Base-by-base conservation (phyloP, 139 green algal species). In the Picochlorum sp. region DNA sequence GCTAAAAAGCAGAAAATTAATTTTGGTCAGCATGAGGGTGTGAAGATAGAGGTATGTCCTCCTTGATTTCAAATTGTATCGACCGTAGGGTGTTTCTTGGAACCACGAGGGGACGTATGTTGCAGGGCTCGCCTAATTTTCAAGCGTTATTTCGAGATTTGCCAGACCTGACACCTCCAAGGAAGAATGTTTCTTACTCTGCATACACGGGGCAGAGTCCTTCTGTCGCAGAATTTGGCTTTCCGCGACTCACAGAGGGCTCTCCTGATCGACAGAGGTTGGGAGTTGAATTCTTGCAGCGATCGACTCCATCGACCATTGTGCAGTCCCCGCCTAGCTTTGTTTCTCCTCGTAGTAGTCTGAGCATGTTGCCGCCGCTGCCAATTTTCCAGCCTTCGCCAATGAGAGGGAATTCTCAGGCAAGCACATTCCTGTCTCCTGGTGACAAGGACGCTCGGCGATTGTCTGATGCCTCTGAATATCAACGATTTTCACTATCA, bases 331-430 rank as follows among this genome's bases (percentile, higher is more conserved):
- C 34, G 34, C 34, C 34, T 41, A 41, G 34, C 34, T 41, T 41
- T 41, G 6, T 41, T 13, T 41, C 34, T 41, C 34, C 34, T 13
- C 34, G 34, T 41, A 41, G 34, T 1, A 41, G 34, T 41, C 8
- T 41, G 34, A 41, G 34, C 34, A 41, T 41, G 34, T 41, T 41
- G 21, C 58, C 58, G 5, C 58, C 58, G 15, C 9, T 65, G n/a
- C 58, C 58, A 31, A 65, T 65, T 52, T 65, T 65, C 58, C 58
- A 65, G 41, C 58, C 58, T n/a, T 65, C 58, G 7, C 58, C 58
- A 57, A 54, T 54, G 47, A 28, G 58, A 6, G n/a, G 56, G 16
- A 20, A 20, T 21, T 65, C 58, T 31, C 20, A 65, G 5, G 44
- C n/a, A 8, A 65, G 58, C 23, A 65, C 20, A 18, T 65, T 57